Evolutionary conservation across 2,329 filamentous ascomycete genomes (phyloP).

Genomic region (Akanthomyces lecanii): DNA sequence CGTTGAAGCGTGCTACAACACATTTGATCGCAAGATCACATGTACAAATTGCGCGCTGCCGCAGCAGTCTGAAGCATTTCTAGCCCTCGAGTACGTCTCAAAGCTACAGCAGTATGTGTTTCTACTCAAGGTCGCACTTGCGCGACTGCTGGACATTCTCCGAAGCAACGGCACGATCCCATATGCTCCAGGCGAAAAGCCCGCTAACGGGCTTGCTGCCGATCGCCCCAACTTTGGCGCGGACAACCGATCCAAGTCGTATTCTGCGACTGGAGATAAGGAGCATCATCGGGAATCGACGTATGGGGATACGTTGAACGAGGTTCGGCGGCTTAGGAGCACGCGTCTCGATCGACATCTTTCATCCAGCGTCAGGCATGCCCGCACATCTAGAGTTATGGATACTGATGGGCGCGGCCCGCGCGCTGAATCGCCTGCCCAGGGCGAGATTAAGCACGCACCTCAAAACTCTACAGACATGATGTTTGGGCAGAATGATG

Average conservation of each 20-base stretch:
- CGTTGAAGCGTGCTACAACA: conserved; percentile 66
- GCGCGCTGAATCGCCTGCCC: conserved; percentile 68
- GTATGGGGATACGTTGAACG: conserved; percentile 93
- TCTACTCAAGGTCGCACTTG: conserved; percentile 84
- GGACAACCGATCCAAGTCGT: conserved; percentile 70
- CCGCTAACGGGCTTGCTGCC: conserved; percentile 35
- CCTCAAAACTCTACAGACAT: conserved; percentile 62
- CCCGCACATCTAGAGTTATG: conserved; percentile 86
- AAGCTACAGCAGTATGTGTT: conserved; percentile 95
- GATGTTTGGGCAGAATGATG: conserved; percentile 86
- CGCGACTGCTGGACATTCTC: conserved; percentile 81
- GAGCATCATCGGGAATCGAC: conserved; percentile 67
- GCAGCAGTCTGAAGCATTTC: conserved; percentile 44
- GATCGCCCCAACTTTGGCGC: conserved; percentile 53
- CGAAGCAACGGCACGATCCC: conserved; percentile 78
- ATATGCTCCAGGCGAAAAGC: conserved; percentile 66
- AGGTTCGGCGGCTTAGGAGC: conserved; percentile 86
- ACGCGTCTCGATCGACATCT: conserved; percentile 92
- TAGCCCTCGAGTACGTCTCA: conserved; percentile 68
- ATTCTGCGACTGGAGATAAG: conserved; percentile 51
- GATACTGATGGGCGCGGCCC: conserved; percentile 61
- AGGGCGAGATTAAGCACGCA: conserved; percentile 42
- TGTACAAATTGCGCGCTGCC: conserved; percentile 64
- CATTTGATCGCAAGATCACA: conserved; percentile 62
- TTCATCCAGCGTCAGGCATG: conserved; percentile 87